Conservation (phyloP, 1,284 basidiomycete species). For the Tausonia pullulans region DNA sequence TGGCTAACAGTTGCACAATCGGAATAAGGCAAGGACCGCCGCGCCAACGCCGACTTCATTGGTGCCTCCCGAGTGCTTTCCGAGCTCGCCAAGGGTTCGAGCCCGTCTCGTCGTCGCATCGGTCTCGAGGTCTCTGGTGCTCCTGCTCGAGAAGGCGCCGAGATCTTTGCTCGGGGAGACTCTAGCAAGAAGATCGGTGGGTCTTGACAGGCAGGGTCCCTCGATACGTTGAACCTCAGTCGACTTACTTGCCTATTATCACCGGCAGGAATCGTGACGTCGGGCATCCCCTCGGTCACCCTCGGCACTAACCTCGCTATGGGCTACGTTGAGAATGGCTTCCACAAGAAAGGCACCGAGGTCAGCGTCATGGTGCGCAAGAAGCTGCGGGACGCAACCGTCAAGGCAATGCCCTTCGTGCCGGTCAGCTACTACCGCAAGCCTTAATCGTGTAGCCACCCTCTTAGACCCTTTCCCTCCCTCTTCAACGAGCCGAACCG, state of each 20-base stretch:
- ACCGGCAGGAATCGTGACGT: constrained; percentile 7
- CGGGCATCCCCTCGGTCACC: constrained; percentile 85
- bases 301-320: constrained; percentile 88
- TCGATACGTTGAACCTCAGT: background rate
- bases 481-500: too few relatives aligned
- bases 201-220: background rate
- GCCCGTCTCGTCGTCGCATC: constrained; percentile 62
- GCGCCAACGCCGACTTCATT: constrained; percentile 57
- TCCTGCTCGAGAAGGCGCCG: constrained; percentile 79
- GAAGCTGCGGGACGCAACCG: constrained; percentile 31
- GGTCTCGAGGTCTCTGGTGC: constrained; percentile 74
- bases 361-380: constrained; percentile 36
- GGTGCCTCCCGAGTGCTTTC: constrained; percentile 66
- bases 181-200: background rate
- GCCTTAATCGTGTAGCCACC: background rate
- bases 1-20: too few relatives aligned
- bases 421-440: constrained; percentile 33
- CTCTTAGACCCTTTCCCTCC: too few relatives aligned
- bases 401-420: constrained; percentile 37
- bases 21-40: constrained; percentile 51
- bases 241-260: background rate
- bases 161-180: constrained; percentile 50
- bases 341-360: constrained; percentile 83
- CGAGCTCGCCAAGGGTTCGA: constrained; percentile 62
- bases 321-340: constrained; percentile 73